phyloP scores from a whole-genome alignment of 345 rosid genomes.

The Clarkia xantiana region DNA sequence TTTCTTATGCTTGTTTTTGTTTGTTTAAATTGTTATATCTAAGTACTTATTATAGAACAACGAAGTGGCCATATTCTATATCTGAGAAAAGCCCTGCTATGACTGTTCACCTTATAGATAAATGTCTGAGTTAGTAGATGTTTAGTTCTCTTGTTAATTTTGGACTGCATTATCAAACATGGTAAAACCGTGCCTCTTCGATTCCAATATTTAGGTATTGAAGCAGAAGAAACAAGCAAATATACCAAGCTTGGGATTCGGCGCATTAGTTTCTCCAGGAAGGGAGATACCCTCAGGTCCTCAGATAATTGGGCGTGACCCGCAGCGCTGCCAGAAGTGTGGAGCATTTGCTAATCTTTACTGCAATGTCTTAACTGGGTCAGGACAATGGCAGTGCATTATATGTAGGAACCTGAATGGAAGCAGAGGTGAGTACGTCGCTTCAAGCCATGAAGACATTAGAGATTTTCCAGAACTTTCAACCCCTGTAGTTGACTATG shows the following conservation, averaged over 20 bases:
- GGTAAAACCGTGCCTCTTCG: neutral
- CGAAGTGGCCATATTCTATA: neutral
- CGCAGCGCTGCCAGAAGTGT: constrained; percentile 80
- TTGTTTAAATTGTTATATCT: neutral
- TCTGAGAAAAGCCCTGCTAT: too few species aligned
- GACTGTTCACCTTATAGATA: too few species aligned
- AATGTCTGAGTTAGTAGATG: too few species aligned
- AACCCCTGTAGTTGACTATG: constrained; percentile 67
- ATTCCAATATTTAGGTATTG: constrained; percentile 34
- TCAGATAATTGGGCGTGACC: constrained; percentile 68
- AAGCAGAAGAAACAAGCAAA: constrained; percentile 84
- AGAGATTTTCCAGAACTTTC: constrained; percentile 62
- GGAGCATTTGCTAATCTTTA: constrained; percentile 88
- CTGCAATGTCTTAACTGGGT: constrained; percentile 67
- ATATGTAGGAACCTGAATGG: constrained; percentile 60
- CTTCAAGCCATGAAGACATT: constrained; percentile 62
- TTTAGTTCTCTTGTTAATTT: too few species aligned
- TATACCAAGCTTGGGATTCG: constrained; percentile 82
- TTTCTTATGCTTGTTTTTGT: neutral
- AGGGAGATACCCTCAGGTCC: constrained; percentile 67
- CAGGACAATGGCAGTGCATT: constrained; percentile 96
- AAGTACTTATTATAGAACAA: neutral
- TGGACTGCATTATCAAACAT: too few species aligned
- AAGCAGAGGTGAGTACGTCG: constrained; percentile 79
- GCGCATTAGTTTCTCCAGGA: constrained; percentile 85